phyloP scores from a whole-genome alignment of 108 stramenopile species.

The Cyclotella atomus region DNA sequence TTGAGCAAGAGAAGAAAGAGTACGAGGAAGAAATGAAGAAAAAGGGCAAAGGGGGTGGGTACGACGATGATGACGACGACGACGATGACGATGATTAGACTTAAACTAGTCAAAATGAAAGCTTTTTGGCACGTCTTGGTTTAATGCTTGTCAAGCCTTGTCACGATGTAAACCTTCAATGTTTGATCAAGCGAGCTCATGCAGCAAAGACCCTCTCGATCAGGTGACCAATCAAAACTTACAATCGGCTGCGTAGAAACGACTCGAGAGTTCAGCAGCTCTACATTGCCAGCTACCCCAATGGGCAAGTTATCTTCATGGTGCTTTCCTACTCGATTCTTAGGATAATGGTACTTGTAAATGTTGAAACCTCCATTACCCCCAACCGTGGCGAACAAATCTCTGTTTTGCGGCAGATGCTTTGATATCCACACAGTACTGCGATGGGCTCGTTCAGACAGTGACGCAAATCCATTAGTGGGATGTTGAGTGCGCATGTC shows the following conservation, averaged over 20 bases:
- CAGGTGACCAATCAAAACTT: slow-evolving; percentile 87
- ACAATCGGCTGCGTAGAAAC: slow-evolving; percentile 89
- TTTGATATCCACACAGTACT: slow-evolving; percentile 74
- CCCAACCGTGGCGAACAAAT: slow-evolving; percentile 85
- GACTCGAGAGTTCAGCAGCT: slow-evolving; percentile 80
- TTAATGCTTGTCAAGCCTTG: slow-evolving; percentile 46
- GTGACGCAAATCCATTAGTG: slow-evolving; percentile 70
- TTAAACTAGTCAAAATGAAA: not conserved
- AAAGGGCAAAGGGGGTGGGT: slow-evolving; percentile 25
- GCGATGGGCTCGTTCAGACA: slow-evolving; percentile 81
- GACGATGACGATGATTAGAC: slow-evolving; percentile 29
- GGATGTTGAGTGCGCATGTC: slow-evolving; percentile 84
- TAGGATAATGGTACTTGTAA: slow-evolving; percentile 88
- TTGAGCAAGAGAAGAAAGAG: slow-evolving; percentile 37
- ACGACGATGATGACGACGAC: slow-evolving; percentile 46
- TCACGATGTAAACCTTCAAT: slow-evolving; percentile 48
- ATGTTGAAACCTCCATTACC: slow-evolving; percentile 89
- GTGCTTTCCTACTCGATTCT: slow-evolving; percentile 56
- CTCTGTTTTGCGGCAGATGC: slow-evolving; percentile 89
- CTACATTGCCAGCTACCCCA: slow-evolving; percentile 78
- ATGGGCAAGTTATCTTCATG: slow-evolving; percentile 65
- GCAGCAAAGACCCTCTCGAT: slow-evolving; percentile 83
- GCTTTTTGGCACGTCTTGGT: not conserved
- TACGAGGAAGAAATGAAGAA: slow-evolving; percentile 43
- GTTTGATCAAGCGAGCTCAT: slow-evolving; percentile 86